These are phyloP conservation scores for Mortierella polycephala DNA, from an alignment of 371 early-diverging fungal species.

Conservation along the genomic window DNA sequence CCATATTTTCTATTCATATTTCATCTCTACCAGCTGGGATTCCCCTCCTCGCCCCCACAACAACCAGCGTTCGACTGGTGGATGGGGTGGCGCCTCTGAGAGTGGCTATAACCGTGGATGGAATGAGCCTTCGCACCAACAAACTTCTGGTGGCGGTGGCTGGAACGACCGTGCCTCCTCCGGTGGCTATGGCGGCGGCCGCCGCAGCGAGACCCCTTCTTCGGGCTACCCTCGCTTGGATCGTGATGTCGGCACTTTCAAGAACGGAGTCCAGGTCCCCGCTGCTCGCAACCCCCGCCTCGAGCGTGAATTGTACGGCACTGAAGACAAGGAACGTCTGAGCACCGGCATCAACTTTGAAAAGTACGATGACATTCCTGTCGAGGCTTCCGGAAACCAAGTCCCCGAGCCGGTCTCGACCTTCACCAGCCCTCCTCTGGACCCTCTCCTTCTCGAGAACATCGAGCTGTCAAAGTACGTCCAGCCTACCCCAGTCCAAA, in stretches of 20 bases:
- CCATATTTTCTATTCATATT: too few relatives aligned
- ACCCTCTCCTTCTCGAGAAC: slow-evolving; percentile 90
- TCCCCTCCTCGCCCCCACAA: slow-evolving; percentile 26
- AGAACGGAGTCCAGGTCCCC: slow-evolving; percentile 78
- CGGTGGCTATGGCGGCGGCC: slow-evolving; percentile 58
- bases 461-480: slow-evolving; percentile 91
- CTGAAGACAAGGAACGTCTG: slow-evolving; percentile 73
- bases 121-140: slow-evolving; percentile 34
- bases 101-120: slow-evolving; percentile 55
- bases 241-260: slow-evolving; percentile 72
- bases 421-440: slow-evolving; percentile 81
- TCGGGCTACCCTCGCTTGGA: slow-evolving; percentile 54
- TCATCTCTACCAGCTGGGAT: slow-evolving; percentile 32
- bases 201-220: slow-evolving; percentile 60
- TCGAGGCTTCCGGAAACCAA: slow-evolving; percentile 87
- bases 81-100: slow-evolving; percentile 53
- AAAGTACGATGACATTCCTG: slow-evolving; percentile 97
- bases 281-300: slow-evolving; percentile 77
- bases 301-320: slow-evolving; percentile 85
- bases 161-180: slow-evolving; percentile 58
- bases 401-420: slow-evolving; percentile 76
- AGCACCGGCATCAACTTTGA: slow-evolving; percentile 97
- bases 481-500: slow-evolving; percentile 96
- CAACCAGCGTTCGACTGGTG: slow-evolving; percentile 7
- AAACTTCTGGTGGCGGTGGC: slow-evolving; percentile 19